Conservation (phyloP, 2,329 filamentous ascomycete genomes). For the Talaromyces verruculosus region DNA sequence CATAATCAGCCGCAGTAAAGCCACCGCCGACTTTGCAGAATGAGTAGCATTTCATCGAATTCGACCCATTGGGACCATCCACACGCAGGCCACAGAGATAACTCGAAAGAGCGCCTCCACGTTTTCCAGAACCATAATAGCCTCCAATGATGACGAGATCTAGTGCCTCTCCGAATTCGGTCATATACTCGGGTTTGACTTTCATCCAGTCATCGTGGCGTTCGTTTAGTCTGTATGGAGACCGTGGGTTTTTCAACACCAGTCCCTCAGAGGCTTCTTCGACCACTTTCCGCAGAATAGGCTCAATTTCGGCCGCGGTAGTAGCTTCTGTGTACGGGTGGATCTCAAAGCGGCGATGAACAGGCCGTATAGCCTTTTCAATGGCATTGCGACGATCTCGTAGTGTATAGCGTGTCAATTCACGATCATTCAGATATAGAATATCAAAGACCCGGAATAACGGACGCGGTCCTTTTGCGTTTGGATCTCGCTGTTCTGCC, state of each 20-base stretch:
- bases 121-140: constrained; percentile 83
- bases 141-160: constrained; percentile 88
- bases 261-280: constrained; percentile 85
- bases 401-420: constrained; percentile 78
- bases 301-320: constrained; percentile 71
- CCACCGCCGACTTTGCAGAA: constrained; percentile 99
- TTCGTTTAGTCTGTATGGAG: constrained; percentile 80
- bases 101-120: constrained; percentile 78
- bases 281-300: constrained; percentile 75
- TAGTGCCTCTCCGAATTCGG: constrained; percentile 87
- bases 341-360: constrained; percentile 77
- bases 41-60: constrained; percentile 78
- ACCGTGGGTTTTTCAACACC: constrained; percentile 89
- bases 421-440: constrained; percentile 77
- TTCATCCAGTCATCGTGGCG: constrained; percentile 98
- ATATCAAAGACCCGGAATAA: constrained; percentile 89
- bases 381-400: constrained; percentile 77
- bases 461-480: constrained; percentile 65
- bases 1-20: constrained; percentile 80
- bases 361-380: constrained; percentile 65
- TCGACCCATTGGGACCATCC: constrained; percentile 57
- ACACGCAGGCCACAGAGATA: constrained; percentile 87
- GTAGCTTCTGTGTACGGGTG: constrained; percentile 69
- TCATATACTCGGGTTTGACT: constrained; percentile 98
- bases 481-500: constrained; percentile 72